phyloP scores from a whole-genome alignment of 2,329 filamentous ascomycete species.

The Daldinia sp. region DNA sequence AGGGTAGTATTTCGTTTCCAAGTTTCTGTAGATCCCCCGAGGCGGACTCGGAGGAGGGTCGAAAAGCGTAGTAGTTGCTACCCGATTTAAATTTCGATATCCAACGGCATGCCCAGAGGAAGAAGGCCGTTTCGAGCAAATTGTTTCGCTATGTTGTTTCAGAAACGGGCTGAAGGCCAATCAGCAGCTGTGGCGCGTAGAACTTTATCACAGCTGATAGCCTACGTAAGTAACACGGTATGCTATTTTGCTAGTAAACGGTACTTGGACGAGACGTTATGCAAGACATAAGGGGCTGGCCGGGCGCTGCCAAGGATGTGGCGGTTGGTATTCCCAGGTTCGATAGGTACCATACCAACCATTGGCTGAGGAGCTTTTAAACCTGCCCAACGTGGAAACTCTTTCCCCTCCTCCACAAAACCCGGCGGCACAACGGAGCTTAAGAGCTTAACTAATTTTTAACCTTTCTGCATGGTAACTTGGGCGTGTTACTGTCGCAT shows the following conservation, averaged over 20 bases:
- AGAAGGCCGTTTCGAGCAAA: slow-evolving; percentile 35
- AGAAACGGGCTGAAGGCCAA: slow-evolving; percentile 27
- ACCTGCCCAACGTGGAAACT: slow-evolving; percentile 29
- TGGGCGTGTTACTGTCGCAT: not conserved
- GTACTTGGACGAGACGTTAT: slow-evolving; percentile 18
- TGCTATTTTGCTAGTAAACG: slow-evolving; percentile 14
- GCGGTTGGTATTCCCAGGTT: slow-evolving; percentile 44
- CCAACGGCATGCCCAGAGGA: slow-evolving; percentile 33
- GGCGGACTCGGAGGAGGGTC: slow-evolving; percentile 10
- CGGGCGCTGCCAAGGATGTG: slow-evolving; percentile 44
- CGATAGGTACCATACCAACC: slow-evolving; percentile 37
- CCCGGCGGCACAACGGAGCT: not conserved
- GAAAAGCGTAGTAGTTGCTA: slow-evolving; percentile 15
- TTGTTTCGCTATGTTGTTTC: slow-evolving; percentile 44
- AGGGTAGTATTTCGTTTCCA: not conserved
- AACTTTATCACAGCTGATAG: slow-evolving; percentile 5
- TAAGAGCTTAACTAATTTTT: slow-evolving; percentile 7
- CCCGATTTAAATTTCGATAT: slow-evolving; percentile 26
- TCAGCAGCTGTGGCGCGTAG: slow-evolving; percentile 37
- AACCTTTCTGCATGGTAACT: slow-evolving; percentile 8
- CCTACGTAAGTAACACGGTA: slow-evolving; percentile 15
- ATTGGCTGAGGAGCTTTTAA: slow-evolving; percentile 45
- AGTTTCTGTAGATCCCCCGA: slow-evolving; percentile 4
- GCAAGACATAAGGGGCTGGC: slow-evolving; percentile 31
- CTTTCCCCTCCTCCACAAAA: slow-evolving; percentile 15